Evolutionary conservation across 177 flowering plant genomes (phyloP).

Genomic region (Vitis hybrid): DNA sequence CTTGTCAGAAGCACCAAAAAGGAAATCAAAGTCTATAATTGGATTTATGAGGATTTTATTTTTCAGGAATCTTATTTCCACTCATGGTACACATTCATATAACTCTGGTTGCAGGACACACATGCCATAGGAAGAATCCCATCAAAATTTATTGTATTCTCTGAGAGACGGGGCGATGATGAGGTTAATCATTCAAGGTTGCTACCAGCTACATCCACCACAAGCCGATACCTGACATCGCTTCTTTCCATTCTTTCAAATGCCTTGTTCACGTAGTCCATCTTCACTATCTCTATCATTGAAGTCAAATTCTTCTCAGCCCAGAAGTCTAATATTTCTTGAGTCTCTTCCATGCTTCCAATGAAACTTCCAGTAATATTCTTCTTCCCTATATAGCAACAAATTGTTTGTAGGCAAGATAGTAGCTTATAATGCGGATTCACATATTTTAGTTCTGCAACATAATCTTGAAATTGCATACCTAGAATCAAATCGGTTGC

Average conservation of each 20-base stretch:
- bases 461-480: slow-evolving; percentile 4
- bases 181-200: slow-evolving; percentile 21
- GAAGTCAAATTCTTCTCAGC: slow-evolving; percentile 43
- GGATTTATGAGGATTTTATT: too few species aligned
- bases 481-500: slow-evolving; percentile 36
- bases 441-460: too few species aligned
- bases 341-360: slow-evolving; percentile 58
- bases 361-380: slow-evolving; percentile 48
- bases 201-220: slow-evolving; percentile 55
- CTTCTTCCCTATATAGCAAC: slow-evolving; percentile 35
- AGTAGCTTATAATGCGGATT: too few species aligned
- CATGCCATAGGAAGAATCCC: too few species aligned
- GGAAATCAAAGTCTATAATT: too few species aligned
- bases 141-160: too few species aligned
- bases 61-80: too few species aligned
- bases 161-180: background rate
- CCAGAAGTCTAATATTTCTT: slow-evolving; percentile 50
- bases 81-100: too few species aligned
- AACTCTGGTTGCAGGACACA: too few species aligned
- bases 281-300: slow-evolving; percentile 51
- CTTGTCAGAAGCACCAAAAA: too few species aligned
- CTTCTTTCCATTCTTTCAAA: slow-evolving; percentile 60
- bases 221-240: slow-evolving; percentile 61
- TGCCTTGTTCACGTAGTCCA: slow-evolving; percentile 52
- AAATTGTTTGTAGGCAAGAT: background rate